Conservation (phyloP, 192 early-diverging fungal genomes). For the Umbelopsis ramanniana region DNA sequence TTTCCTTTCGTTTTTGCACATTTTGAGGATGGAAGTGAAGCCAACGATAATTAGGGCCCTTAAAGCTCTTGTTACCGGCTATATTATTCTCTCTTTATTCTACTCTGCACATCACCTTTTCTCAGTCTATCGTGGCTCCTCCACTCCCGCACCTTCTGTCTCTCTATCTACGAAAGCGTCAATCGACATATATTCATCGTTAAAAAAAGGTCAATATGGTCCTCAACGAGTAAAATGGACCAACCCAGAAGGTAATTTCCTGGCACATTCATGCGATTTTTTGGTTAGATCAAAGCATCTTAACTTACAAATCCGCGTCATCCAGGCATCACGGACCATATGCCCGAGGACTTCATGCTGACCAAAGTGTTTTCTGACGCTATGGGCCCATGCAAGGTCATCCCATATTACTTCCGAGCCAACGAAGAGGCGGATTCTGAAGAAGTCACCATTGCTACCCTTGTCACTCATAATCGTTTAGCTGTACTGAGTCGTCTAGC, state of each 20-base stretch:
- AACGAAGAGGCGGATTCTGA: slow-evolving; percentile 49
- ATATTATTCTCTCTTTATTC: slow-evolving; percentile 26
- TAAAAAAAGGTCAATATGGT: slow-evolving; percentile 13
- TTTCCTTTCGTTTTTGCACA: slow-evolving; percentile 2
- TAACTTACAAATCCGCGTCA: background rate
- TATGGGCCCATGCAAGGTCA: slow-evolving; percentile 64
- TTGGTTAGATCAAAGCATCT: background rate
- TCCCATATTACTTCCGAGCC: slow-evolving; percentile 63
- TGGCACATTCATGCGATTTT: background rate
- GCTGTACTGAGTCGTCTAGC: slow-evolving; percentile 54
- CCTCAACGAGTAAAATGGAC: slow-evolving; percentile 37
- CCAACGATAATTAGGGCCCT: slow-evolving; percentile 11
- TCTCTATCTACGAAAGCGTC: background rate
- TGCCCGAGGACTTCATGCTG: slow-evolving; percentile 57
- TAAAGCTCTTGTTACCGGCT: slow-evolving; percentile 15
- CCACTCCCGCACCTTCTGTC: background rate
- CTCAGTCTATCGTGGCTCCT: slow-evolving; percentile 33
- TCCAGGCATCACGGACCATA: slow-evolving; percentile 26
- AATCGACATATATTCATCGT: background rate
- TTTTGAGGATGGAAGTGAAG: slow-evolving; percentile 14
- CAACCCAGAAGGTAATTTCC: slow-evolving; percentile 35
- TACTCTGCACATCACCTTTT: slow-evolving; percentile 42
- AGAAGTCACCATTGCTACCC: slow-evolving; percentile 62
- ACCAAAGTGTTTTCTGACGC: slow-evolving; percentile 62
- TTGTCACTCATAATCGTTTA: slow-evolving; percentile 63